Conservation (phyloP, 2,329 filamentous ascomycete species). For the Cercospora sp. region DNA sequence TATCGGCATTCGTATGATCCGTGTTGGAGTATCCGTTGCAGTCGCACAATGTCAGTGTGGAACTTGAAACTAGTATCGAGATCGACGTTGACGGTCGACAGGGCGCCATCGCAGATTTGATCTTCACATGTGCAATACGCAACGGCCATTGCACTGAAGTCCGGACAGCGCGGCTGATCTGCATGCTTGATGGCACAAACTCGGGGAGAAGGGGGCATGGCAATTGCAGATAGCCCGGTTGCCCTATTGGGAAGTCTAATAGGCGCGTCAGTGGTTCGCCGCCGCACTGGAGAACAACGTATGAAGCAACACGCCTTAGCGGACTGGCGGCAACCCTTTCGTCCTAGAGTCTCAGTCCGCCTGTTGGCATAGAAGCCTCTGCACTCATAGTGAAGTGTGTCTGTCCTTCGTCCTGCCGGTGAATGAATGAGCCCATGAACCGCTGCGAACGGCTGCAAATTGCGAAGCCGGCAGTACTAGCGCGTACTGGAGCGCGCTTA, state of each 20-base stretch:
- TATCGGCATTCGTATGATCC: not conserved
- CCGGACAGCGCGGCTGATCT: conserved; percentile 2
- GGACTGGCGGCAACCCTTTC: not conserved
- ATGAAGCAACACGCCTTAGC: not conserved
- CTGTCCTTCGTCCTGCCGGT: not conserved
- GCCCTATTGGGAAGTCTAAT: not conserved
- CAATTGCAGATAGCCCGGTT: not conserved
- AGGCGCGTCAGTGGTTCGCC: not conserved
- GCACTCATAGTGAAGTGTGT: not conserved
- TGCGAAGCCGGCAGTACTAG: not conserved
- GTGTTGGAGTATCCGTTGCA: not conserved
- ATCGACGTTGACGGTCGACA: not conserved
- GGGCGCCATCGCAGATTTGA: not conserved
- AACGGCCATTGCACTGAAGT: not conserved
- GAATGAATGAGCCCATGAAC: not conserved
- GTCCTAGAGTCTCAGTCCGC: not conserved
- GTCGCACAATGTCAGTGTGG: not conserved
- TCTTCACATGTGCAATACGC: not conserved
- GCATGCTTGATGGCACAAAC: not conserved
- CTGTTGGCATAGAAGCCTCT: not conserved
- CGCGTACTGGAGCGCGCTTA: not conserved
- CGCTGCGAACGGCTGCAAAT: not conserved
- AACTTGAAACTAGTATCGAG: not conserved
- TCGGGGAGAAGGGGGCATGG: not conserved
- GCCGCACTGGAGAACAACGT: not conserved